Conservation (phyloP, 495 filamentous ascomycete species). For the Neurospora tetraspora region DNA sequence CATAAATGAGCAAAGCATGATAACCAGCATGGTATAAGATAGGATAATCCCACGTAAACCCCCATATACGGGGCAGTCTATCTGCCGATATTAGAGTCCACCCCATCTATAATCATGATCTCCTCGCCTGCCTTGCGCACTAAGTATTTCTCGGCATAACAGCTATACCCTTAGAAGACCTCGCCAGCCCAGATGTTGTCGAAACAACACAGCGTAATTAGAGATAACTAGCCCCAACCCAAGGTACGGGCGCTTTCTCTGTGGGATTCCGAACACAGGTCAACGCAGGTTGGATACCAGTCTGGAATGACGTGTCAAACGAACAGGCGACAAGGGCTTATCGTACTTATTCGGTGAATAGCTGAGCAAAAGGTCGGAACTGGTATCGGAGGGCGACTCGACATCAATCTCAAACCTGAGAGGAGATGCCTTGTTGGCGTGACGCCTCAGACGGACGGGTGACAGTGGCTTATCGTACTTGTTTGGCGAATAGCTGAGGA, state of each 20-base stretch:
- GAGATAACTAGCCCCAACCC: not conserved
- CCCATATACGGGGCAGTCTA: not conserved
- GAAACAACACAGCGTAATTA: not conserved
- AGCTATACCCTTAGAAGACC: not conserved
- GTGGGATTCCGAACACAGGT: not conserved
- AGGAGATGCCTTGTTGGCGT: not conserved
- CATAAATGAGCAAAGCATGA: not conserved
- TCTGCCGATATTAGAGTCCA: not conserved
- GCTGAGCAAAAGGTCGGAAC: not conserved
- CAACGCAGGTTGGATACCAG: not conserved
- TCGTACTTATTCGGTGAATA: not conserved
- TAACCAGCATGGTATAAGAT: not conserved
- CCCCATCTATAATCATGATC: not conserved
- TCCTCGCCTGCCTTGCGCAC: not conserved
- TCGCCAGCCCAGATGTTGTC: not conserved
- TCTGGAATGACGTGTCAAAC: not conserved
- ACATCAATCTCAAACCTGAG: not conserved
- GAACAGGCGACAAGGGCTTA: not conserved
- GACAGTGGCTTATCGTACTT: constrained; percentile 1
- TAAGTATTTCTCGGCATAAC: not conserved
- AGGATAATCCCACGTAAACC: not conserved
- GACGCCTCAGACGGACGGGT: not conserved
- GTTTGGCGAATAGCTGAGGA: constrained; percentile 3
- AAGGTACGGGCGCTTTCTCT: not conserved
- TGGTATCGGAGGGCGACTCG: not conserved